phyloP scores from a whole-genome alignment of 225 moss, liverwort and hornwort species.

The Ulota crispa region DNA sequence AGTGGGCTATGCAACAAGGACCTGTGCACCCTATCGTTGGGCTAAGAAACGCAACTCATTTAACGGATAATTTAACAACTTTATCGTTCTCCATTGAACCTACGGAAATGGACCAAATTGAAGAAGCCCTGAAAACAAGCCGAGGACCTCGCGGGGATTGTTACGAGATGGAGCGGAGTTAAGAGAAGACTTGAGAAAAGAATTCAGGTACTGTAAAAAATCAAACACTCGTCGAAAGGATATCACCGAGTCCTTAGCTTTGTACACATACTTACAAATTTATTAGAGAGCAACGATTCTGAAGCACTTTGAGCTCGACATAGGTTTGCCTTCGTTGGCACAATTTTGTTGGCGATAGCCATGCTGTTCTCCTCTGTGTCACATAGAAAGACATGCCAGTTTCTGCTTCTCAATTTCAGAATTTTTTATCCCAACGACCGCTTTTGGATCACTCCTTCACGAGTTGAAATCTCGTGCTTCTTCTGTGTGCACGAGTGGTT shows the following conservation, averaged over 20 bases:
- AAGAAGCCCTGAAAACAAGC: conserved; percentile 38
- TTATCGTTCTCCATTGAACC: conserved; percentile 29
- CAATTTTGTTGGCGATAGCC: not conserved
- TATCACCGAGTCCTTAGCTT: conserved; percentile 1
- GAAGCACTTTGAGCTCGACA: not conserved
- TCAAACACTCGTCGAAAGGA: not conserved
- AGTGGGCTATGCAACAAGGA: conserved; percentile 62
- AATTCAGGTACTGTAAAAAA: not conserved
- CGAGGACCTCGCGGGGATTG: conserved; percentile 51
- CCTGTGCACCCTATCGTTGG: conserved; percentile 57
- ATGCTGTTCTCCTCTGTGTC: not conserved
- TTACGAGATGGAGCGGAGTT: conserved; percentile 53
- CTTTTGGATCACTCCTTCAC: not conserved
- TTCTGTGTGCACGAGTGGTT: not conserved
- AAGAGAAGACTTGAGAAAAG: not conserved
- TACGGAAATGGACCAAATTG: conserved; percentile 47
- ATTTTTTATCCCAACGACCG: not conserved
- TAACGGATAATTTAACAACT: conserved; percentile 46
- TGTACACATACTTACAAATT: not conserved
- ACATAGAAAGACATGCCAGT: not conserved
- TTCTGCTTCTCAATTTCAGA: not conserved
- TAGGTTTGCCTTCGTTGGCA: not conserved
- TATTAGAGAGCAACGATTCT: not conserved
- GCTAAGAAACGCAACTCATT: conserved; percentile 44
- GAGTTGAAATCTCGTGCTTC: not conserved